A percentile compares a stretch with the other conserved stretches of the same genome.
Evolutionary conservation across 805 yeast species (phyloP).

Genomic region (Teunomyces cretensis): DNA sequence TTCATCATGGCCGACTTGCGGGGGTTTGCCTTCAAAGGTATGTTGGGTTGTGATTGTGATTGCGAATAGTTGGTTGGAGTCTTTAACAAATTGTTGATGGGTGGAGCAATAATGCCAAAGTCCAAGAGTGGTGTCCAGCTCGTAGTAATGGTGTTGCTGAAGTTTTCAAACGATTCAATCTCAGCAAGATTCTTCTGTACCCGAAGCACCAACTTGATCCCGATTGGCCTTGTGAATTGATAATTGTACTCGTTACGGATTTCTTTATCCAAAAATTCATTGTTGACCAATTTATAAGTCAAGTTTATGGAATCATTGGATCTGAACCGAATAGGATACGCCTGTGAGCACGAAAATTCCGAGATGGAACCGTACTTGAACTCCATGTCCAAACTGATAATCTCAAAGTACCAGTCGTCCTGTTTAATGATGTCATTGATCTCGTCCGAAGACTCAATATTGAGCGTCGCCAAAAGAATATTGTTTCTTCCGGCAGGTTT

Average conservation of each 20-base stretch:
- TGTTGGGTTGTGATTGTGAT: conserved; percentile 17
- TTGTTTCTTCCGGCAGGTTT: conserved; percentile 49
- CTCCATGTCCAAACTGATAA: conserved; percentile 21
- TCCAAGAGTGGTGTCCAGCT: conserved; percentile 42
- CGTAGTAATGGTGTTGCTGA: conserved; percentile 32
- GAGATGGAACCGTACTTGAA: conserved; percentile 29
- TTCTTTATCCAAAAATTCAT: conserved; percentile 26
- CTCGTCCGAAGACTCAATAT: conserved; percentile 46
- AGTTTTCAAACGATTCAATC: conserved; percentile 9
- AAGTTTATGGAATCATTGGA: conserved; percentile 33
- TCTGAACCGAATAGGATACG: conserved; percentile 28
- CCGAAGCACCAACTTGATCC: conserved; percentile 25
- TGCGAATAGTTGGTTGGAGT: conserved; percentile 21
- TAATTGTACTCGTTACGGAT: conserved; percentile 15
- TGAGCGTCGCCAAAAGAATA: conserved; percentile 46
- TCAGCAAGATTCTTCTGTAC: conserved; percentile 17
- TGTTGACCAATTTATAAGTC: conserved; percentile 33
- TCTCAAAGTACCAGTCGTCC: conserved; percentile 18
- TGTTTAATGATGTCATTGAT: conserved; percentile 18
- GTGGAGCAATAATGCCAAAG: conserved; percentile 36
- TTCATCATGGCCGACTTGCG: conserved; percentile 24
- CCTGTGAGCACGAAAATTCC: conserved; percentile 14
- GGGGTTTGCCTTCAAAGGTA: conserved; percentile 1
- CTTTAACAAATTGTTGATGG: conserved; percentile 38
- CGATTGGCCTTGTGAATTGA: conserved; percentile 24